Evolutionary conservation across 2,329 filamentous ascomycete species (phyloP).

Genomic region (Pseudogymnoascus destructans): DNA sequence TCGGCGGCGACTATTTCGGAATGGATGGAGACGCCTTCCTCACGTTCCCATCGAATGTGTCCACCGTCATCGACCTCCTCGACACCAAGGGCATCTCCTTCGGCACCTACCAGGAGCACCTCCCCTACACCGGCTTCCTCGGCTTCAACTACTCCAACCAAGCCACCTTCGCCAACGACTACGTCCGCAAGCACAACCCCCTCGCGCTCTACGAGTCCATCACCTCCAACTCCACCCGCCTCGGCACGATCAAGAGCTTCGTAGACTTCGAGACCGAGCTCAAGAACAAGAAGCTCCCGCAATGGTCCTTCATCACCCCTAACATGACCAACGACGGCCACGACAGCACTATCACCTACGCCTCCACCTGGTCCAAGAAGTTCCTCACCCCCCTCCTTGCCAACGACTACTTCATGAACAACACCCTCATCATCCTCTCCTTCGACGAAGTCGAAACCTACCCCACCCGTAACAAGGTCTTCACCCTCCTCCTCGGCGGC

Average conservation of each 20-base stretch:
- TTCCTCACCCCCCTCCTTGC: slow-evolving; percentile 41
- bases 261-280: slow-evolving; percentile 47
- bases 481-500: slow-evolving; percentile 41
- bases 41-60: slow-evolving; percentile 30
- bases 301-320: slow-evolving; percentile 51
- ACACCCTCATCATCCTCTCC: slow-evolving; percentile 42
- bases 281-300: slow-evolving; percentile 41
- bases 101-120: slow-evolving; percentile 42
- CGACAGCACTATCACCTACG: slow-evolving; percentile 38
- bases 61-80: slow-evolving; percentile 37
- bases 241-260: slow-evolving; percentile 49
- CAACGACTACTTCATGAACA: slow-evolving; percentile 37
- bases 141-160: slow-evolving; percentile 38
- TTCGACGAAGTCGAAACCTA: slow-evolving; percentile 46
- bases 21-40: slow-evolving; percentile 40
- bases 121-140: slow-evolving; percentile 36
- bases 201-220: slow-evolving; percentile 41
- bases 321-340: slow-evolving; percentile 57
- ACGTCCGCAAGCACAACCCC: slow-evolving; percentile 52
- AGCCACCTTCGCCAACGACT: slow-evolving; percentile 41
- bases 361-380: slow-evolving; percentile 37
- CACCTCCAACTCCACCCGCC: slow-evolving; percentile 35
- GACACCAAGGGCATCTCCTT: slow-evolving; percentile 35
- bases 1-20: slow-evolving; percentile 43
- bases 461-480: slow-evolving; percentile 38